Evolutionary conservation across 2,329 filamentous ascomycete genomes (phyloP), one percentile per base, ranked within the genome.

Genomic region (Xylariales sp.): DNA sequence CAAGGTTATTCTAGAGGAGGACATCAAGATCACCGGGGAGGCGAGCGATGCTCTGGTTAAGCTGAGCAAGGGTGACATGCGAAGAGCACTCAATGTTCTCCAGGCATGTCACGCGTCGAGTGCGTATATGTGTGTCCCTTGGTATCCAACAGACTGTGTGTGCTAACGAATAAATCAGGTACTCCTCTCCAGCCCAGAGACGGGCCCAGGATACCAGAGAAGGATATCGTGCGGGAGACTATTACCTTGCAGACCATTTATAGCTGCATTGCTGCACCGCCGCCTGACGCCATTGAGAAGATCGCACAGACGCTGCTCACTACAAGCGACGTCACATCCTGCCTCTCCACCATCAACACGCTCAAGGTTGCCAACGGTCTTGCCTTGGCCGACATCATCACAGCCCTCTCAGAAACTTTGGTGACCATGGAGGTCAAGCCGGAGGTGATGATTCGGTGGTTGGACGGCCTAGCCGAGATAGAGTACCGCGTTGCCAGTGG

Each of bases 31-130:
- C 51, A 79, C 82, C 35, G 70, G 77, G 1, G 86, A 89, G 30
- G 93, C 93, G 0, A 79, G 83, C 3, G 85, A 93, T 48, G 85
- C 88, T 37, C 71, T 98, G 18, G 88, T 98, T 13, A 82, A 72
- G 46, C 70, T 98, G 42, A 94, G 88, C 61, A 94, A 91, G 60
- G 93, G 93, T 37, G 93, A 98, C 57, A 98, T 98, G 93, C 78
- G 93, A 55, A 73, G 93, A 46, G 90, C 93, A 0, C 63, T 98
- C 49, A 98, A 98, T 55, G 93, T 98, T 8, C 72, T 98, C 19
- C 93, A 98, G 65, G 93, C 93, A 7, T 98, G 93, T 50, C 88
- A 97, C 59, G 93, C 93, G 23, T 95, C 89, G 44, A 94, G 88
- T 80, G 77, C 70, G 68, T 61, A 29, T 12, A n/a, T 8, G 6